Evolutionary conservation across 108 stramenopile species (phyloP), one percentile per base, ranked within the genome.

Genomic region (Pseudonitzschia multistriata): DNA sequence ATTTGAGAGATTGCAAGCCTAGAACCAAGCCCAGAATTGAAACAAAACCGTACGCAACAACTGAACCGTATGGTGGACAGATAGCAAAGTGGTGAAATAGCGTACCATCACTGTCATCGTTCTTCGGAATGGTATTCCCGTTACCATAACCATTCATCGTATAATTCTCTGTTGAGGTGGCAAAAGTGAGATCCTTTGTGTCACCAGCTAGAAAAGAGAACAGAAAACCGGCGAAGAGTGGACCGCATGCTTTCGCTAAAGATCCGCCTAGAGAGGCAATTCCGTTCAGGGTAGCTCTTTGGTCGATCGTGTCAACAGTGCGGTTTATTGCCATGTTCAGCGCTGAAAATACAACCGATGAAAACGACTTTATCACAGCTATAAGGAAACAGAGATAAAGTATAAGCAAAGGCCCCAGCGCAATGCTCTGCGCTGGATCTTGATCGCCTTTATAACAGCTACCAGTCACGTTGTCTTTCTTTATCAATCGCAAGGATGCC

Each of bases 271-370:
- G 37, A n/a, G 81, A 74, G 2, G 75, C 70, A 6, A 90, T 61
- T 19, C 86, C 89, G 68, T 90, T 90, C 86, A 85, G 83, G 10
- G 80, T 83, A 17, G 83, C 83, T 36, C 89, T 74, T 62, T 81
- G 77, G 33, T 78, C 69, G 19, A 52, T 52, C 27, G 76, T 56
- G 10, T 77, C 70, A 2, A 90, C 89, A 22, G 89, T 85, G 29
- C 78, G 66, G 45, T 90, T 90, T 17, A 77, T 79, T 39, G 81
- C 60, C 21, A 90, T 72, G 25, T 84, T 76, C 24, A 85, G 71
- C 49, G 61, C 66, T 27, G 86, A 76, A 64, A 90, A 84, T 57
- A 79, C 82, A 24, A 85, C 61, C 7, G 73, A 82, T 6, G 62
- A 62, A 55, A 86, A 86, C 8, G 76, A 48, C 56, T 77, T 82